phyloP scores from a whole-genome alignment of 441 rosid genomes.

The Viola pubescens region DNA sequence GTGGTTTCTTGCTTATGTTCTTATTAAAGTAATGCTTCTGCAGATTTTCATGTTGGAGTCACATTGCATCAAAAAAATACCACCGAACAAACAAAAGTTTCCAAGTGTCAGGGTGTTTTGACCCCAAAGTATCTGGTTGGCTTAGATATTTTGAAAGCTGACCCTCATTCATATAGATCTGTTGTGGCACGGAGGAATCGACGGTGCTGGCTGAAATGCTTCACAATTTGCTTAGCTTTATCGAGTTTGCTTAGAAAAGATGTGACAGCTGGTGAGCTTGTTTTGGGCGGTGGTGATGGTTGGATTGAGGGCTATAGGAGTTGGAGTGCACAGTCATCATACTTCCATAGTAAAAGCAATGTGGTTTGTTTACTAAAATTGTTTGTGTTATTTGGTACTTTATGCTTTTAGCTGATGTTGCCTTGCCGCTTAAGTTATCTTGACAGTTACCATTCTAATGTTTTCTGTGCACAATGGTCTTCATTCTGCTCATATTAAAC shows the following conservation, averaged over 20 bases:
- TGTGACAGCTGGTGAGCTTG: conserved; percentile 37
- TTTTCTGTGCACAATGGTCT: too few species aligned
- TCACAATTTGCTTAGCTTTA: conserved; percentile 58
- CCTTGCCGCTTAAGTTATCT: not conserved
- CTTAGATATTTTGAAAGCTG: conserved; percentile 65
- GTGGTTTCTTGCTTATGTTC: conserved; percentile 20
- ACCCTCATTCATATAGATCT: conserved; percentile 38
- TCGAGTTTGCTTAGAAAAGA: conserved; percentile 48
- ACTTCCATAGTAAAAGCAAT: conserved; percentile 49
- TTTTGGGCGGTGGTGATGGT: conserved; percentile 46
- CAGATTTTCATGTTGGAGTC: conserved; percentile 47
- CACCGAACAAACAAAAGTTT: conserved; percentile 21
- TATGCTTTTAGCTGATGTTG: not conserved
- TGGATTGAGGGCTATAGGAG: conserved; percentile 60
- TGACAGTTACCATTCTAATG: not conserved
- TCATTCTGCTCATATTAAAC: too few species aligned
- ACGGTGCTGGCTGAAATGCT: conserved; percentile 62
- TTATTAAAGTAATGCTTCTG: conserved; percentile 20
- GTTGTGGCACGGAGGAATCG: conserved; percentile 42
- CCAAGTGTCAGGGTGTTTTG: conserved; percentile 27
- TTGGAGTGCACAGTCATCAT: conserved; percentile 53
- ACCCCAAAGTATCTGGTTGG: conserved; percentile 60
- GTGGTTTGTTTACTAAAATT: conserved; percentile 56
- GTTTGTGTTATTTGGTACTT: conserved; percentile 5
- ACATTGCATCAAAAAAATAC: conserved; percentile 22